Evolutionary conservation across 2,329 filamentous ascomycete genomes (phyloP).

Genomic region (Didymella segeticola): DNA sequence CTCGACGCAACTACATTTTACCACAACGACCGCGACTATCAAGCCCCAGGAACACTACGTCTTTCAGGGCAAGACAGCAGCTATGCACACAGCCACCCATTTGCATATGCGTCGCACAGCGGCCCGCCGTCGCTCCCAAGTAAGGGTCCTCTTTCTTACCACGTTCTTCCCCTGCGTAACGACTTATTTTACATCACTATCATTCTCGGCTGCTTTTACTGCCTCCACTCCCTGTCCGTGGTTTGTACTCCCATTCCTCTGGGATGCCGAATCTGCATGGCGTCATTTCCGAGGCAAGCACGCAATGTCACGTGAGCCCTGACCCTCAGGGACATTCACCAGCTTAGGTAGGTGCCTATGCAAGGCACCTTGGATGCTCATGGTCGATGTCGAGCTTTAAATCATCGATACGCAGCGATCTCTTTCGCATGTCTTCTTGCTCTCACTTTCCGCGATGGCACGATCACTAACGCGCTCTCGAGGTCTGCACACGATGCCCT

Average conservation of each 20-base stretch:
- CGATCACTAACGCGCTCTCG: conserved; percentile 34
- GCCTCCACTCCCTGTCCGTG: conserved; percentile 17
- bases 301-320: conserved; percentile 30
- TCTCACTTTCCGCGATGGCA: conserved; percentile 7
- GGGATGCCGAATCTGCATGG: conserved; percentile 29
- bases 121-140: conserved; percentile 29
- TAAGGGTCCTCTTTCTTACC: conserved; percentile 24
- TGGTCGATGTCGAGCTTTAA: conserved; percentile 4
- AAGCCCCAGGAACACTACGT: conserved; percentile 25
- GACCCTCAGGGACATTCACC: conserved; percentile 21
- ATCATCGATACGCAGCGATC: conserved; percentile 2
- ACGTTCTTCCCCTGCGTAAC: conserved; percentile 10
- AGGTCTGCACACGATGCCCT: conserved; percentile 39
- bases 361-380: conserved; percentile 6
- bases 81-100: conserved; percentile 25
- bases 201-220: conserved; percentile 7
- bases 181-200: conserved; percentile 15
- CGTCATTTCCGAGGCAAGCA: conserved; percentile 28
- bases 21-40: conserved; percentile 32
- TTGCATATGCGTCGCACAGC: conserved; percentile 32
- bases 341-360: conserved; percentile 30
- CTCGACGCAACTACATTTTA: conserved; percentile 39
- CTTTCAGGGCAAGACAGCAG: conserved; percentile 22
- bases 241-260: conserved; percentile 17
- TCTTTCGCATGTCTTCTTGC: conserved; percentile 7